phyloP scores from a whole-genome alignment of 768 basidiomycete genomes.

The Macrolepiota dolichaula region DNA sequence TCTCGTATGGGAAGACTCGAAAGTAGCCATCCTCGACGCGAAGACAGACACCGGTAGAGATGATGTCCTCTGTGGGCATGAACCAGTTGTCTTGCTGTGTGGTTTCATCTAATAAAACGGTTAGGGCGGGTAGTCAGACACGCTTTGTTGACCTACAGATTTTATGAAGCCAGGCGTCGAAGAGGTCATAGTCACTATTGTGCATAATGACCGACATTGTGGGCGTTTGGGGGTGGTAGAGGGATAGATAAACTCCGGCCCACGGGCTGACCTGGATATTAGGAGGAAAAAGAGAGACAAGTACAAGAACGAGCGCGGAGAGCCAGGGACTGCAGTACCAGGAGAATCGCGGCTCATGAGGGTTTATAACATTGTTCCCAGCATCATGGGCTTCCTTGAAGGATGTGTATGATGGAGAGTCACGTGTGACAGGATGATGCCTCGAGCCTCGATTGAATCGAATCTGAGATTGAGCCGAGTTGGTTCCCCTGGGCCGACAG shows the following conservation, averaged over 20 bases:
- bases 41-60: constrained; percentile 71
- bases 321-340: neutral
- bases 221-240: neutral
- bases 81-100: constrained; percentile 76
- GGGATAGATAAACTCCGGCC: constrained; percentile 11
- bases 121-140: neutral
- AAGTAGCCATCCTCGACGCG: constrained; percentile 60
- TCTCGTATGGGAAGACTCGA: constrained; percentile 87
- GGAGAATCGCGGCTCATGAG: neutral
- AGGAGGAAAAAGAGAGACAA: constrained; percentile 18
- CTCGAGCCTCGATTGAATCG: neutral
- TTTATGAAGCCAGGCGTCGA: constrained; percentile 76
- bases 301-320: neutral
- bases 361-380: constrained; percentile 10
- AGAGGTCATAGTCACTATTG: constrained; percentile 72
- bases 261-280: constrained; percentile 10
- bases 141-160: constrained; percentile 42
- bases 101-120: constrained; percentile 42
- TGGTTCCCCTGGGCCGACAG: neutral
- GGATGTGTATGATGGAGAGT: neutral
- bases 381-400: constrained; percentile 8
- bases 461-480: constrained; percentile 7
- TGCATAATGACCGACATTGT: constrained; percentile 39
- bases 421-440: constrained; percentile 1
- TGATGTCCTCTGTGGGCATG: constrained; percentile 69